Conservation (phyloP, 139 green algal species). For the Chlamydomonas eustigma region DNA sequence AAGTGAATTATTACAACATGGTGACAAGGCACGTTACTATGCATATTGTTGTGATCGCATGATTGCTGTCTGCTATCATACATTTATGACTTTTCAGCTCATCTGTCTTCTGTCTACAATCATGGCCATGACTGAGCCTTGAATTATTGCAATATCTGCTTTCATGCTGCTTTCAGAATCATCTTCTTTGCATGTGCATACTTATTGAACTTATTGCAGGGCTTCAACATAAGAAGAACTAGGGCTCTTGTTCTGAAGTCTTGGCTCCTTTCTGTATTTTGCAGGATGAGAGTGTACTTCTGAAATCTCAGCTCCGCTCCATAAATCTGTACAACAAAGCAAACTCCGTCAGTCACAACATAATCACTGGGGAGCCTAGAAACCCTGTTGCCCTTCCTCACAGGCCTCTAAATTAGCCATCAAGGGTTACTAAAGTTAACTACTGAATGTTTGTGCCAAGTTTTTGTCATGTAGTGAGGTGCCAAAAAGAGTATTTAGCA, state of each 20-base stretch:
- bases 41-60: no score
- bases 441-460: no score
- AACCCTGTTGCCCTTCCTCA: neutral
- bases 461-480: neutral
- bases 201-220: neutral
- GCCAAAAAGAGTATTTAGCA: neutral
- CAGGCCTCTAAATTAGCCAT: neutral
- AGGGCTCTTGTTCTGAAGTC: neutral
- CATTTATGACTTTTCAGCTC: no score
- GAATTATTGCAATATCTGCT: neutral
- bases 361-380: neutral
- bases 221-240: neutral
- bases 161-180: neutral
- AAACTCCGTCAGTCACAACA: neutral
- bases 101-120: no score
- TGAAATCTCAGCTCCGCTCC: neutral
- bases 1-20: no score
- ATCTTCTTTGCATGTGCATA: neutral
- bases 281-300: neutral
- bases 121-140: no score
- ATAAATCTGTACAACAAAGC: neutral
- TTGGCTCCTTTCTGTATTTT: neutral
- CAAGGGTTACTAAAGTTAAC: neutral
- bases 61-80: no score
- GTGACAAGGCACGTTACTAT: no score